phyloP scores from a whole-genome alignment of 2,329 filamentous ascomycete species.

The Botrytis fragariae region DNA sequence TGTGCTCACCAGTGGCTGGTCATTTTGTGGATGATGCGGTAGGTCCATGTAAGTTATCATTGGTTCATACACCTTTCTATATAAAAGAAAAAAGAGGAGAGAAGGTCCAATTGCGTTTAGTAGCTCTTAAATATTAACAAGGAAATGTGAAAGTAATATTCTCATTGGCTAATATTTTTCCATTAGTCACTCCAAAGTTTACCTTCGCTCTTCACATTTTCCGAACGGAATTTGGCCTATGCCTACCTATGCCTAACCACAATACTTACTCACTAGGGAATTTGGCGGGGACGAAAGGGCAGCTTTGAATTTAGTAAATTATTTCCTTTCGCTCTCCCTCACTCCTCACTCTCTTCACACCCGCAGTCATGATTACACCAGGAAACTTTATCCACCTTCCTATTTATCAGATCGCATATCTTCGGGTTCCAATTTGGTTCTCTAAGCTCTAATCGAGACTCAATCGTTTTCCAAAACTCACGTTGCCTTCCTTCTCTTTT shows the following conservation, averaged over 20 bases:
- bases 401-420: constrained; percentile 12
- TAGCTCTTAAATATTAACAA: not conserved
- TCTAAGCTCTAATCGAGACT: constrained; percentile 13
- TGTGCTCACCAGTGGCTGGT: not conserved
- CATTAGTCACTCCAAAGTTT: not conserved
- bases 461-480: constrained; percentile 8
- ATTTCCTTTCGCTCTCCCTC: constrained; percentile 11
- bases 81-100: constrained; percentile 3
- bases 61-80: not conserved
- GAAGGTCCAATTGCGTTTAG: not conserved
- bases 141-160: not conserved
- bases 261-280: not conserved
- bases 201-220: constrained; percentile 4
- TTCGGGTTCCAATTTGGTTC: constrained; percentile 8
- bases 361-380: constrained; percentile 22
- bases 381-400: constrained; percentile 10
- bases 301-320: constrained; percentile 11
- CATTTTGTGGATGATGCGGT: not conserved
- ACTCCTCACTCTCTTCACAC: constrained; percentile 5
- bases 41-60: not conserved
- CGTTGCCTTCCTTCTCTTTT: constrained; percentile 13
- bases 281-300: constrained; percentile 17
- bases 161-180: not conserved
- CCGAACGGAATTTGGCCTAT: constrained; percentile 14
- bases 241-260: constrained; percentile 10